Percentiles rank a stretch among this genome's conserved stretches.
phyloP scores from a whole-genome alignment of 768 basidiomycete species.

The Paxillus involutus region DNA sequence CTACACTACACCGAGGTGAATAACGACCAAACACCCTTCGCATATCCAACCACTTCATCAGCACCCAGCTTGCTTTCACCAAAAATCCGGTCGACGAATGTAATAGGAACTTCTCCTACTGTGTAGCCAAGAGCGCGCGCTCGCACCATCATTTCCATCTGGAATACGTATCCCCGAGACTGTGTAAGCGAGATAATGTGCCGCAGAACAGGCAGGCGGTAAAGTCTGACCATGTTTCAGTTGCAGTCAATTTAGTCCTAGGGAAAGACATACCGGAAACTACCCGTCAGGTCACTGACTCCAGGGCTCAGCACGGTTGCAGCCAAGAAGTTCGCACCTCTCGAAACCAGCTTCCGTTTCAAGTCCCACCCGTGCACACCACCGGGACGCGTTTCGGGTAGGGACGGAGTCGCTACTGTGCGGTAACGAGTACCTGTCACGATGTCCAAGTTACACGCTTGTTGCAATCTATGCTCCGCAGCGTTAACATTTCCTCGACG shows the following conservation, averaged over 20 bases:
- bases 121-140: conserved; percentile 81
- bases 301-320: conserved; percentile 83
- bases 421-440: conserved; percentile 92
- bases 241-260: background rate
- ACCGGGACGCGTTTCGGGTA: conserved; percentile 66
- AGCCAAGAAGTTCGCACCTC: conserved; percentile 90
- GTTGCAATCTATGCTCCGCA: conserved; percentile 57
- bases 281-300: conserved; percentile 88
- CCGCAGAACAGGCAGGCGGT: conserved; percentile 70
- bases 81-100: conserved; percentile 91
- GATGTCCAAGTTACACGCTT: conserved; percentile 86
- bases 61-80: conserved; percentile 92
- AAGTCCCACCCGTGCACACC: conserved; percentile 94
- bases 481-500: conserved; percentile 4
- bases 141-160: conserved; percentile 98
- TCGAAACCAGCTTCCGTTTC: conserved; percentile 81
- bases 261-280: conserved; percentile 68
- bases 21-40: conserved; percentile 79
- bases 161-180: conserved; percentile 93
- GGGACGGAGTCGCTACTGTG: conserved; percentile 52
- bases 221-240: conserved; percentile 49
- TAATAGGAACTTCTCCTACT: conserved; percentile 90
- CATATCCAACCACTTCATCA: conserved; percentile 84
- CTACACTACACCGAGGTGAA: conserved; percentile 70
- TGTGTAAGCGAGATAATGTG: conserved; percentile 83